Evolutionary conservation across 1,139 yeast genomes (phyloP), one percentile per base, ranked within the genome.

Genomic region (Nadsonia starkeyi-henricii): DNA sequence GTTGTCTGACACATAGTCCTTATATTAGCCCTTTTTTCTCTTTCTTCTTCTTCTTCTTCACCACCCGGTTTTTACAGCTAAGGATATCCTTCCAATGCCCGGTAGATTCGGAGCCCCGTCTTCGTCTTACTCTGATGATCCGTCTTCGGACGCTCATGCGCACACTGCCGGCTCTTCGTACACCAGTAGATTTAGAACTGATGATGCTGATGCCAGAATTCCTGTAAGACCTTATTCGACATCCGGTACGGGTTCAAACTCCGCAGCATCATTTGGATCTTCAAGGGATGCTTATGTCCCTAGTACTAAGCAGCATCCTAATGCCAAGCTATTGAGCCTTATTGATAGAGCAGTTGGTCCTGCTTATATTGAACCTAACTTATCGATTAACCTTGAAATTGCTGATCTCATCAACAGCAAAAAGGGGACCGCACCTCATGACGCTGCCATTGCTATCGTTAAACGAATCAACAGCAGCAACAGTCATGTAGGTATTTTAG

Each of bases 351-450:
- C 98, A 2, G 89, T 97, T 60, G 77, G 93, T 55, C 84, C 94
- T 44, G 73, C 91, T 2, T 71, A 85, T 50, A 74, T 76, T 48
- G 96, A 89, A 66, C 97, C 98, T 7, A 91, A 91, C 61, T 73
- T 89, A 53, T 85, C 89, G 1, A 69, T 88, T 55, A 91, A 89
- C 64, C 69, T 91, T 57, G 97, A 91, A 62, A 89, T 91, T 53
- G 91, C 97, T 54, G 99, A 91, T 65, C 75, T 83, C 58, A 81
- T 91, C 64, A 91, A 91, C 63, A 89, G 85, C 52, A 91, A 91
- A 62, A 95, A 89, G 66, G 97, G 95, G 19, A 75, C 80, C 20
- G 60, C 66, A 17, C 96, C 98, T 2, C 75, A 96, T 54, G 96
- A 89, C 60, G 97, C 97, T 1, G 95, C 95, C 3, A 75, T 81